Base-by-base conservation (phyloP, 441 rosid genomes). In the Populus tomentosa region DNA sequence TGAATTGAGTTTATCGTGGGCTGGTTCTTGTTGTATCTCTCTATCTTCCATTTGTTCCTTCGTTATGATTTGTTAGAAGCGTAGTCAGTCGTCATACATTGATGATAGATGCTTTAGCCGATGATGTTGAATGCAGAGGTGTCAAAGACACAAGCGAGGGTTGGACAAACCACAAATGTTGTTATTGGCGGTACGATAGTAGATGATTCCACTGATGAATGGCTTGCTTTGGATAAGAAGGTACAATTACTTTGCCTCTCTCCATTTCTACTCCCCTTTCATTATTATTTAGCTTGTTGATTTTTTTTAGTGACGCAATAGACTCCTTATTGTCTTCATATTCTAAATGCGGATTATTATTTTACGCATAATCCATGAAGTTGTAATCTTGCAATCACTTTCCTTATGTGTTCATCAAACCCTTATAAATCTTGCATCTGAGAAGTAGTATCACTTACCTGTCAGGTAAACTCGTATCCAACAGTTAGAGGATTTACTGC, bases 171-270 rank as follows among this genome's bases (percentile, higher is more conserved):
- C 2, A 95, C 98, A 11, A 93, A 95, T 79, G 88, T 93, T 72
- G 92, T 95, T 33, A 92, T 93, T 71, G 99, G 97, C 42, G 99
- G 99, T 50, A 93, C 98, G 0, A 97, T 95, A 2, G 80, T 89
- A 0, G 97, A 93, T 89, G 99, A 92, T 84, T 90, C 99, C 62
- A 80, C 90, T 46, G 86, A 88, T 32, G 97, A 95, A 72, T 95
- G 99, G 99, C 91, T 95, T 21, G 87, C 86, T 70, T 85, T 95
- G 88, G 99, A 93, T 88, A 89, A 90, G 89, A 95, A 94, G 99
- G 98, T 95, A 84, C 69, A 24, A 18, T 14, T 26, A 53, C 14
- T 14, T 38, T 72, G 16, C 24, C 66, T 36, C 18, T 32, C 4
- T 13, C 9, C 3, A 40, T 42, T 74, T 0, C 21, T 40, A 14